Evolutionary conservation across 2,329 filamentous ascomycete genomes (phyloP).

Genomic region (Podosphaera fusca): DNA sequence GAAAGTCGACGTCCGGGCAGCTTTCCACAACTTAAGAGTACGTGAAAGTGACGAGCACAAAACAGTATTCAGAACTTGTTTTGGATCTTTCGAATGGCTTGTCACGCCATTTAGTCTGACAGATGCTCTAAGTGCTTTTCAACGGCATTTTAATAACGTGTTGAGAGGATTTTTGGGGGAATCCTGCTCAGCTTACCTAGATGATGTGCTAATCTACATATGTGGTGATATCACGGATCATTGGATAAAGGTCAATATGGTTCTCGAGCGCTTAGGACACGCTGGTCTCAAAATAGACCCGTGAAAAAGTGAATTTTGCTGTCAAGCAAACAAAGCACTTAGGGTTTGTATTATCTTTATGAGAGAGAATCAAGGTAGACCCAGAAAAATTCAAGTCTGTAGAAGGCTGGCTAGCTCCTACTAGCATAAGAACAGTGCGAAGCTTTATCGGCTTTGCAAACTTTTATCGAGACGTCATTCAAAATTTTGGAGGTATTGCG

Average conservation of each 20-base stretch:
- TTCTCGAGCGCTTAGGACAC: background rate
- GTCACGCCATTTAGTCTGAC: background rate
- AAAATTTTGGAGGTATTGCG: no score
- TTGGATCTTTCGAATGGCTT: background rate
- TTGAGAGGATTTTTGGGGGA: background rate
- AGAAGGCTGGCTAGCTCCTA: background rate
- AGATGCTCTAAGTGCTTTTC: background rate
- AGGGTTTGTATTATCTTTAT: background rate
- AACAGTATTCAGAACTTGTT: background rate
- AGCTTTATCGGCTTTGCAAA: no score
- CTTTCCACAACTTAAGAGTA: background rate
- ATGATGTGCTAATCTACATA: no score
- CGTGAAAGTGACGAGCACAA: background rate
- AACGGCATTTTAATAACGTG: background rate
- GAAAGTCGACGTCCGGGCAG: no score
- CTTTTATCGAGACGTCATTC: no score
- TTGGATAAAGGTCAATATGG: background rate
- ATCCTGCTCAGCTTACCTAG: background rate
- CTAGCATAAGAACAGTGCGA: no score
- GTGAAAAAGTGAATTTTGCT: background rate
- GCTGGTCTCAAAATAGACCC: background rate
- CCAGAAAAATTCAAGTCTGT: background rate
- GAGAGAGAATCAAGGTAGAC: background rate
- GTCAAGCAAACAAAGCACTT: background rate
- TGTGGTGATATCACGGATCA: no score